Percentiles rank a stretch among this genome's conserved stretches.
These are phyloP conservation scores for Volvox carteri DNA, from an alignment of 163 green algal species.

Conservation along the genomic window DNA sequence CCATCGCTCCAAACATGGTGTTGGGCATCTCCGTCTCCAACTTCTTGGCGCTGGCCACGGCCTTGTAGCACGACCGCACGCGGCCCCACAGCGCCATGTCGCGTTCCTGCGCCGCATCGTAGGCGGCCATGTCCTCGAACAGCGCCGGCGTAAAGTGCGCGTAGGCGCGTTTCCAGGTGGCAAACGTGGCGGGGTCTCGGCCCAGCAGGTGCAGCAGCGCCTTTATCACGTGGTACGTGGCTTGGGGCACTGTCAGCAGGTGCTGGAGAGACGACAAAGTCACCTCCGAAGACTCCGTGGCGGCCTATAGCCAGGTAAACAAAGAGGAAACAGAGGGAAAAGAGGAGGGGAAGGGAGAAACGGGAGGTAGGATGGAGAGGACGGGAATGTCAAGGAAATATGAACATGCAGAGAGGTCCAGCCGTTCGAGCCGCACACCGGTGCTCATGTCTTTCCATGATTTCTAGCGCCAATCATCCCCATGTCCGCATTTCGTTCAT, in stretches of 20 bases:
- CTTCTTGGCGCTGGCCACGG: slow-evolving; percentile 47
- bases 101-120: slow-evolving; percentile 65
- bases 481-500: too few relatives aligned
- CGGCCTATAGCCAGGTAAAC: background rate
- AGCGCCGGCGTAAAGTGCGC: slow-evolving; percentile 56
- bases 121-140: slow-evolving; percentile 67
- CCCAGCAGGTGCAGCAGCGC: slow-evolving; percentile 73
- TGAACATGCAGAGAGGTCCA: too few relatives aligned
- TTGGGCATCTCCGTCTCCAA: slow-evolving; percentile 72
- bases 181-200: slow-evolving; percentile 55
- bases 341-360: background rate
- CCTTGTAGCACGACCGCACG: slow-evolving; percentile 63
- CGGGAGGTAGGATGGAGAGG: background rate
- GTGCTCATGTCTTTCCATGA: too few relatives aligned
- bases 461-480: too few relatives aligned
- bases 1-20: slow-evolving; percentile 62
- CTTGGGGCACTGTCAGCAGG: slow-evolving; percentile 58
- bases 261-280: slow-evolving; percentile 50
- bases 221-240: slow-evolving; percentile 70
- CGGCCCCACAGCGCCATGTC: slow-evolving; percentile 54
- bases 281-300: background rate
- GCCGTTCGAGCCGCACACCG: too few relatives aligned
- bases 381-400: too few relatives aligned
- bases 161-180: slow-evolving; percentile 68
- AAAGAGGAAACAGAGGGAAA: background rate